These are phyloP conservation scores for Sporothrix mexicana DNA, from an alignment of 2,329 filamentous ascomycete species.

Conservation along the genomic window DNA sequence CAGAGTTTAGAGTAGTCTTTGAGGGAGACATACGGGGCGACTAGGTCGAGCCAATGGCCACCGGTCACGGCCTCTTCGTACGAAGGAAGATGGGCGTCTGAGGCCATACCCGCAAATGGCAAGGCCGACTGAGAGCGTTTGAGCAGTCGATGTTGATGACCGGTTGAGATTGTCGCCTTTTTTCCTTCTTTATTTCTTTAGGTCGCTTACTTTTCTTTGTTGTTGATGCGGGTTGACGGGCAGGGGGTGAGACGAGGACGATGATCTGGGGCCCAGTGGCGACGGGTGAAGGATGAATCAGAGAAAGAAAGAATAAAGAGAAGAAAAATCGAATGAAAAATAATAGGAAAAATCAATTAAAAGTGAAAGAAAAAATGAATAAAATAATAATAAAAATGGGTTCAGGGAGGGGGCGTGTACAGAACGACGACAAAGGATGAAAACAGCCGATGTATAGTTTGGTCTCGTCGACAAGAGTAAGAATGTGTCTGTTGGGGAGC, in stretches of 20 bases:
- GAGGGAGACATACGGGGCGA: conserved; percentile 52
- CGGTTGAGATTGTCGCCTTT: not conserved
- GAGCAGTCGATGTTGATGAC: not conserved
- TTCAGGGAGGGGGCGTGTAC: not conserved
- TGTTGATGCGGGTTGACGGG: not conserved
- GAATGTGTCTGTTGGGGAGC: conserved; percentile 7
- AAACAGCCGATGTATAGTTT: too few species aligned
- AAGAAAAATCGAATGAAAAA: not conserved
- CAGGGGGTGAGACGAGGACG: not conserved
- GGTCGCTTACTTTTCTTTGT: not conserved
- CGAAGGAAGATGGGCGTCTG: conserved; percentile 53
- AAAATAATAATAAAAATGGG: not conserved
- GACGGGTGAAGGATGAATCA: not conserved
- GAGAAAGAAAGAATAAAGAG: conserved; percentile 21
- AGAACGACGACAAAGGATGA: too few species aligned
- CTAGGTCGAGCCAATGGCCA: conserved; percentile 57
- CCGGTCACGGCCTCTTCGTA: conserved; percentile 57
- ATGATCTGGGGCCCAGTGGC: conserved; percentile 14
- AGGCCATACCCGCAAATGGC: not conserved
- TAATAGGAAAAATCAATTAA: not conserved
- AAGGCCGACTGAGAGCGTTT: not conserved
- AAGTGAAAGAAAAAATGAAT: not conserved
- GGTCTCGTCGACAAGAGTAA: too few species aligned
- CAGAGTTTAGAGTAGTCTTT: conserved; percentile 55
- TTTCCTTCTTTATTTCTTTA: not conserved